A percentile compares a stretch with the other conserved stretches of the same genome.
phyloP scores from a whole-genome alignment of 345 rosid genomes.

The Hibiscus trionum region DNA sequence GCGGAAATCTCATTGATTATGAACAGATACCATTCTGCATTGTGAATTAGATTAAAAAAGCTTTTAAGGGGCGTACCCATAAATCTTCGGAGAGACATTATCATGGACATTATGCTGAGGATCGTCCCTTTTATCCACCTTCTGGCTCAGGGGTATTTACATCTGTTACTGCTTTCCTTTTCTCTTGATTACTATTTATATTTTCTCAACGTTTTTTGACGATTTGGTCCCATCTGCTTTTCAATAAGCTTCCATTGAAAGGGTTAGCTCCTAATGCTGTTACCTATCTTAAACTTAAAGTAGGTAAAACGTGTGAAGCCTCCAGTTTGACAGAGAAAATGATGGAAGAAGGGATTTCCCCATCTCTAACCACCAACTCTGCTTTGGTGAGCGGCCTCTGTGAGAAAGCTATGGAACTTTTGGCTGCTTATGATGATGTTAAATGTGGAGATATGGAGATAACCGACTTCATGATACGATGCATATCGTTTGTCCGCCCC shows the following conservation, averaged over 20 bases:
- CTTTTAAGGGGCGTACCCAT: conserved; percentile 72
- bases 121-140: conserved; percentile 35
- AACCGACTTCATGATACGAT: background rate
- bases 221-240: background rate
- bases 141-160: conserved; percentile 64
- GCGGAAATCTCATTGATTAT: conserved; percentile 30
- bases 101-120: conserved; percentile 38
- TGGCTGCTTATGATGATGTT: conserved; percentile 4
- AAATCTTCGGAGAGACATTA: conserved; percentile 40
- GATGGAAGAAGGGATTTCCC: conserved; percentile 36
- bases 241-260: conserved; percentile 45
- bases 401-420: background rate
- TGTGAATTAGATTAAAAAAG: conserved; percentile 84
- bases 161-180: background rate
- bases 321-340: conserved; percentile 39
- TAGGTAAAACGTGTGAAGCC: conserved; percentile 42
- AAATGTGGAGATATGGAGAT: background rate
- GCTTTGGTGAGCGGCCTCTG: background rate
- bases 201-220: conserved; percentile 6
- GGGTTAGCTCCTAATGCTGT: conserved; percentile 46
- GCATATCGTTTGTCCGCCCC: background rate
- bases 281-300: conserved; percentile 41
- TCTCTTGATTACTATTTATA: conserved; percentile 2
- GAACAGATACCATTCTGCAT: conserved; percentile 38
- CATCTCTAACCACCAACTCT: background rate